Base-by-base conservation (phyloP, 352 stramenopile genomes). In the Blastocystis sp. region DNA sequence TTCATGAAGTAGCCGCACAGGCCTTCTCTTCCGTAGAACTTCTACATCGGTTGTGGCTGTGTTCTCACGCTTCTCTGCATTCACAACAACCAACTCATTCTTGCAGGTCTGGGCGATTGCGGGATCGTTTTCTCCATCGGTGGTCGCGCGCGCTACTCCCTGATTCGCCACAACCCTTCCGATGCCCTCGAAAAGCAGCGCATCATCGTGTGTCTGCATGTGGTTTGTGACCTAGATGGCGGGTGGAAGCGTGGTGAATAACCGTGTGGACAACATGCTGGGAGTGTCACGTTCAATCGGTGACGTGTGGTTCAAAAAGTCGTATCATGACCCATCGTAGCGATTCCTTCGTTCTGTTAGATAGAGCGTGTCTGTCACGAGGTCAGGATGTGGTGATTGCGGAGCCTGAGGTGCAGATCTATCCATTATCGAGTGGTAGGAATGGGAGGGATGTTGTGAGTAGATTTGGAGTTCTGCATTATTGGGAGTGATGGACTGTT, bases 81-180 rank as follows among this genome's bases (percentile, higher is more conserved):
- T n/a, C 73, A 85, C 55, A 85, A 85, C 47, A 85, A 85, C 55
- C 73, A 85, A n/a, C 73, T 85, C 20, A 66, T 85, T 47, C 55
- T 85, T 45, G 73, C 47, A 11, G 73, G 73, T 16, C 73, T 85
- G 8, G 73, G 73, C n/a, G 73, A 85, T 24, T 85, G 73, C 41
- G 73, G 73, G 39, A 85, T 85, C 63, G 73, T 85, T 16, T 85
- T 85, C 56, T 69, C 53, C 41, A 66, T 62, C n/a, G 55, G 26
- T 16, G 73, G 73, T 2, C 73, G 34, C 34, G 73, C 73, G 20
- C 43, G 50, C 18, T 85, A 85, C 56, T 41, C 47, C 11, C 47
- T 85, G 30, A 65, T 68, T 43, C 73, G 73, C 1, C 73, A 85
- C 53, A 85, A 85, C 30, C 73, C 73, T 2, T 69, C 53, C 20